Conservation (phyloP, 163 green algal genomes). For the Scenedesmus sp. region DNA sequence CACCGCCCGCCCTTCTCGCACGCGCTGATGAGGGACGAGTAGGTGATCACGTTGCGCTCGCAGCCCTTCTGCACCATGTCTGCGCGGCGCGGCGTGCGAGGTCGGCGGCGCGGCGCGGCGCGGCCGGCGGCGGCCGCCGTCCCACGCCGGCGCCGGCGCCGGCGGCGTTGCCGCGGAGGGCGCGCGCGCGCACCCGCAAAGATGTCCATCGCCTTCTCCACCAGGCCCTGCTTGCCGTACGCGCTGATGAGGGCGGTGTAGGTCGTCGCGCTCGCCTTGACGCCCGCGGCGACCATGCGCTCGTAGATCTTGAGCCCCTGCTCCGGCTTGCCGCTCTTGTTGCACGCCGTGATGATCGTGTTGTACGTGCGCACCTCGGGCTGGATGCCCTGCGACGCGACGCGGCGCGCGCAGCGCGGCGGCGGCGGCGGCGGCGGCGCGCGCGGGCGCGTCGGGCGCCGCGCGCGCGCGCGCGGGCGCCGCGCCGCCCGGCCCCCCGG, state of each 20-base stretch:
- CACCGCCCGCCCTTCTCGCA: slow-evolving; percentile 53
- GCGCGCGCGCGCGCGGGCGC: too few relatives aligned
- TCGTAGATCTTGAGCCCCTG: slow-evolving; percentile 81
- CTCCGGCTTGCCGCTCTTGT: slow-evolving; percentile 79
- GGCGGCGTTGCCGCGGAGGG: too few relatives aligned
- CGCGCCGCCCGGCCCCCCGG: too few relatives aligned
- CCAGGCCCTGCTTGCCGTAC: slow-evolving; percentile 80
- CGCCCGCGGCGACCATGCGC: slow-evolving; percentile 76
- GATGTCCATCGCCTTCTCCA: slow-evolving; percentile 85
- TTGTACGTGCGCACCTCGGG: slow-evolving; percentile 90
- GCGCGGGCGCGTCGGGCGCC: too few relatives aligned
- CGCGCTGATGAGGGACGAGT: slow-evolving; percentile 70
- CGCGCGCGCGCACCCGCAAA: slow-evolving; percentile 63
- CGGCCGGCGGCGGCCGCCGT: too few relatives aligned
- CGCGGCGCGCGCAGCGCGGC: not conserved
- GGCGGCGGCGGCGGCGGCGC: not conserved
- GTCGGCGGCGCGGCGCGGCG: too few relatives aligned
- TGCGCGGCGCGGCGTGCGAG: too few relatives aligned
- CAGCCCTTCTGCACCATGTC: slow-evolving; percentile 81
- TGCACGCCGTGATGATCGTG: slow-evolving; percentile 89
- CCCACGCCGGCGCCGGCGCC: too few relatives aligned
- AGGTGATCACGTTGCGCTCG: slow-evolving; percentile 89
- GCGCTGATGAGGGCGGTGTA: slow-evolving; percentile 89
- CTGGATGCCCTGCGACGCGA: slow-evolving; percentile 69
- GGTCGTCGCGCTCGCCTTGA: slow-evolving; percentile 81